phyloP scores from a whole-genome alignment of 2,329 filamentous ascomycete genomes.

The Polytolypa hystricis region DNA sequence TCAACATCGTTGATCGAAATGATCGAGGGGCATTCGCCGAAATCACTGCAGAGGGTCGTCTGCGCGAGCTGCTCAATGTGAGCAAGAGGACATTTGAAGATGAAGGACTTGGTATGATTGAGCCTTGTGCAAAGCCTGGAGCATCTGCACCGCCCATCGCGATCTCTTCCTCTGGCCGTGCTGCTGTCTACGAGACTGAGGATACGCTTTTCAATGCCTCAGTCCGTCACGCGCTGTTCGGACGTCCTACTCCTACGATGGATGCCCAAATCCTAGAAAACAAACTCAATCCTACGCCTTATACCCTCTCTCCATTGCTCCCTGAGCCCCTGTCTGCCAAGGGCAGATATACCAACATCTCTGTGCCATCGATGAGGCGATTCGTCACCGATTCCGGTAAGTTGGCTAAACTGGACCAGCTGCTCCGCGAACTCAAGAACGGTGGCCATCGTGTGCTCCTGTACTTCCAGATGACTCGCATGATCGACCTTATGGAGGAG shows the following conservation, averaged over 20 bases:
- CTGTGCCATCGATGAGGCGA: conserved; percentile 89
- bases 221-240: conserved; percentile 66
- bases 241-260: conserved; percentile 45
- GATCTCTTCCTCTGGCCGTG: conserved; percentile 61
- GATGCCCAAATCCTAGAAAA: conserved; percentile 66
- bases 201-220: conserved; percentile 67
- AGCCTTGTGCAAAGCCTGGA: conserved; percentile 67
- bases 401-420: conserved; percentile 76
- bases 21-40: conserved; percentile 57
- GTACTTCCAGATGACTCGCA: conserved; percentile 99
- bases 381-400: conserved; percentile 98
- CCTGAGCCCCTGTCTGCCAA: conserved; percentile 71
- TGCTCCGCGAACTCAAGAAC: conserved; percentile 82
- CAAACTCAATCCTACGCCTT: conserved; percentile 49
- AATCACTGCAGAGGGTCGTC: conserved; percentile 58
- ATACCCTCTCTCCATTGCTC: conserved; percentile 57
- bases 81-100: conserved; percentile 53
- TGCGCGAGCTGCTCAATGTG: conserved; percentile 70
- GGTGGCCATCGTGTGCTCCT: conserved; percentile 85
- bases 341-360: conserved; percentile 77
- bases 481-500: conserved; percentile 99
- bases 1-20: conserved; percentile 65
- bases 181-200: conserved; percentile 50
- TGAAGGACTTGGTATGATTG: conserved; percentile 64
- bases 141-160: conserved; percentile 80